Percentiles rank a stretch among this genome's conserved stretches.
phyloP scores from a whole-genome alignment of 805 yeast genomes.

The Pichia rugopelliculosa region DNA sequence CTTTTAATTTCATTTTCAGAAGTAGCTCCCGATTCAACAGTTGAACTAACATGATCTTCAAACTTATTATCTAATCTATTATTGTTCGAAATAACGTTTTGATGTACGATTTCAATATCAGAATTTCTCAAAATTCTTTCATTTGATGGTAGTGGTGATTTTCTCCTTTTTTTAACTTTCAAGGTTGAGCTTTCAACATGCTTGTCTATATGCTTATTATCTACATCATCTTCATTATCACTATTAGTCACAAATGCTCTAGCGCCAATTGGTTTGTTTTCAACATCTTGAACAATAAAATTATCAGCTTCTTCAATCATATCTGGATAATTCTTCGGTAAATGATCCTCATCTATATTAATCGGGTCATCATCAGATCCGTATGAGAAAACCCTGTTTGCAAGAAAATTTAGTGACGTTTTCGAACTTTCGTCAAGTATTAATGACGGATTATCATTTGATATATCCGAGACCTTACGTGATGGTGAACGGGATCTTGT shows the following conservation, averaged over 20 bases:
- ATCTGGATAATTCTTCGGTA: slow-evolving; percentile 19
- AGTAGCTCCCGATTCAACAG: background rate
- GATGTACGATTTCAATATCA: slow-evolving; percentile 1
- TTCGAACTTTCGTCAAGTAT: background rate
- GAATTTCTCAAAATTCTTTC: background rate
- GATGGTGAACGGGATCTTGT: slow-evolving; percentile 23
- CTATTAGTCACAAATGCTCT: slow-evolving; percentile 2
- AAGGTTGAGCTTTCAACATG: background rate
- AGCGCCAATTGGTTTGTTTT: background rate
- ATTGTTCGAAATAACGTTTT: background rate
- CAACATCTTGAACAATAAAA: slow-evolving; percentile 20
- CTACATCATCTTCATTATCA: slow-evolving; percentile 4
- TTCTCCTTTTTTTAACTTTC: background rate
- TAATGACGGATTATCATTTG: background rate
- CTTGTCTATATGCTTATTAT: background rate
- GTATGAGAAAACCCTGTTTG: slow-evolving; percentile 23
- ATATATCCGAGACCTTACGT: slow-evolving; percentile 9
- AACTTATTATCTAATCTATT: background rate
- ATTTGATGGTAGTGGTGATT: background rate
- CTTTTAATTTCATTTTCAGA: background rate
- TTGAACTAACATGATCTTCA: background rate
- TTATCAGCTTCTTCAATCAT: slow-evolving; percentile 25
- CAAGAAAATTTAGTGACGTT: slow-evolving; percentile 2
- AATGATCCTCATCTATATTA: slow-evolving; percentile 10
- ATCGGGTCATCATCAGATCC: slow-evolving; percentile 20